These are phyloP conservation scores for Thielaviopsis ethacetica DNA, from an alignment of 2,329 filamentous ascomycete species.

Conservation along the genomic window DNA sequence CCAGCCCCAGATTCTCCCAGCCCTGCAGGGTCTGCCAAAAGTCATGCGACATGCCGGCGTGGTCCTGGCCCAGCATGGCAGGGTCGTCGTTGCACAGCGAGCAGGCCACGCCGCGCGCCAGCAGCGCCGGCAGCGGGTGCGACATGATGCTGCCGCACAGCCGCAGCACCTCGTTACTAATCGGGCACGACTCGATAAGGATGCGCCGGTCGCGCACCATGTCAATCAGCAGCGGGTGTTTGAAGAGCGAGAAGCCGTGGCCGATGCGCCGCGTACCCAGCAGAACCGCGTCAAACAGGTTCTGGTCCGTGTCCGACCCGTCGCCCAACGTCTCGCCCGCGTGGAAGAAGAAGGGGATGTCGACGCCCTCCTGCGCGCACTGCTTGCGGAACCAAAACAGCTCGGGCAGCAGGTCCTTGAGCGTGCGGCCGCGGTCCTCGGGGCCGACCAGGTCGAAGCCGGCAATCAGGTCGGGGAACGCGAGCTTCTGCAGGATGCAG, in stretches of 20 bases:
- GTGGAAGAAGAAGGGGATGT: conserved; percentile 91
- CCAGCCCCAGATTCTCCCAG: conserved; percentile 79
- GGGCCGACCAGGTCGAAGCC: conserved; percentile 86
- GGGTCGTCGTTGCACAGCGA: conserved; percentile 84
- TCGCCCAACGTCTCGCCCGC: conserved; percentile 72
- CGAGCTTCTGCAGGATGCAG: conserved; percentile 67
- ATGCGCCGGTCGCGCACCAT: conserved; percentile 82
- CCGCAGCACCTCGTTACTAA: conserved; percentile 75
- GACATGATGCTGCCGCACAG: conserved; percentile 60
- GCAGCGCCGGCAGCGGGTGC: conserved; percentile 67
- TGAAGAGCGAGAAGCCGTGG: conserved; percentile 76
- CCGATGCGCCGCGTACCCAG: conserved; percentile 80
- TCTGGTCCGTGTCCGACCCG: conserved; percentile 57
- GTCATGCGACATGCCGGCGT: conserved; percentile 72
- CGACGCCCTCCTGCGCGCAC: conserved; percentile 59
- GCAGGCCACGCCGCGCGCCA: conserved; percentile 71
- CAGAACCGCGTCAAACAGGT: conserved; percentile 78
- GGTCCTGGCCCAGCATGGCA: conserved; percentile 70
- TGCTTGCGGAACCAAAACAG: conserved; percentile 88
- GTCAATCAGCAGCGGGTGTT: conserved; percentile 77
- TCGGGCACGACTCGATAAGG: conserved; percentile 76
- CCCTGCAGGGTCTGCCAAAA: conserved; percentile 90
- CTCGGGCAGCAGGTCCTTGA: conserved; percentile 64
- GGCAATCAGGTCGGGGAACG: conserved; percentile 62
- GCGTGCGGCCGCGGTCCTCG: conserved; percentile 62